Evolutionary conservation across 2,329 filamentous ascomycete genomes (phyloP).

Genomic region (Ophiostoma sp.): DNA sequence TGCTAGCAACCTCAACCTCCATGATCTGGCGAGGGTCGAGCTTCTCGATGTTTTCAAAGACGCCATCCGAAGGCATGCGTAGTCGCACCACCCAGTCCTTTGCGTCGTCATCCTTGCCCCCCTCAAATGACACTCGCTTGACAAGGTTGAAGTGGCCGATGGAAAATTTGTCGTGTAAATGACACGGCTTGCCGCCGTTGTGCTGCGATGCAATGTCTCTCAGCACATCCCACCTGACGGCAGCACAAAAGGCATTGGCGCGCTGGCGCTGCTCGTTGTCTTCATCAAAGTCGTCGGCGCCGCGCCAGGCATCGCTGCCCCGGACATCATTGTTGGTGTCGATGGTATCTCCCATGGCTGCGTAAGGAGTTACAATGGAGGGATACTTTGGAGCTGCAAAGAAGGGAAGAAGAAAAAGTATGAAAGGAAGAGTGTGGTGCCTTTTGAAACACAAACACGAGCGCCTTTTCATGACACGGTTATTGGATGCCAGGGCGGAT

Average conservation of each 20-base stretch:
- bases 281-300: neutral
- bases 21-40: neutral
- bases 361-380: too few relatives aligned
- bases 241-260: neutral
- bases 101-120: neutral
- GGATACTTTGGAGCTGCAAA: too few relatives aligned
- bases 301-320: neutral
- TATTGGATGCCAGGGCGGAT: too few relatives aligned
- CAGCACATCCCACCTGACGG: neutral
- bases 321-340: neutral
- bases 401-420: too few relatives aligned
- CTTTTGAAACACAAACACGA: too few relatives aligned
- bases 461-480: too few relatives aligned
- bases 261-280: neutral
- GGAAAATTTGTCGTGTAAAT: neutral
- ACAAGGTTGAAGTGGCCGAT: neutral
- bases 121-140: neutral
- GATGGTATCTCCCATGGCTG: too few relatives aligned
- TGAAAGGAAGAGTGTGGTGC: too few relatives aligned
- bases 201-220: neutral
- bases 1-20: constrained; percentile 1
- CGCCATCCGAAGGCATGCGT: neutral
- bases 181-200: neutral
- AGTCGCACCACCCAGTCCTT: neutral
- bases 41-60: neutral